phyloP scores from a whole-genome alignment of 441 rosid species.

The Erodium trifolium region DNA sequence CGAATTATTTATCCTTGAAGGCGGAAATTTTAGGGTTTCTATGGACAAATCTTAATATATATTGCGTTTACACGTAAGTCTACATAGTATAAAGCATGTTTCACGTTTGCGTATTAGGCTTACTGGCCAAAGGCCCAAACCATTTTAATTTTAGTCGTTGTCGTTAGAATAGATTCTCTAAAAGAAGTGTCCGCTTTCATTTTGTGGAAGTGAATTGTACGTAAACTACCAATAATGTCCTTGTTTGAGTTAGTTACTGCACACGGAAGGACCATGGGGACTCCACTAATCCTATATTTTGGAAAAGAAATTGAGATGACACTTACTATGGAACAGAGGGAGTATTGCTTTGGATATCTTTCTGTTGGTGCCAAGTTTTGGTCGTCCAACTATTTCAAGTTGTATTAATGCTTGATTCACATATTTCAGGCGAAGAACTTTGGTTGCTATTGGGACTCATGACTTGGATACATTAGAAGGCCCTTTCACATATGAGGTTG shows the following conservation, averaged over 20 bases:
- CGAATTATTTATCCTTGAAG: background rate
- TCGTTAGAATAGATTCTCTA: background rate
- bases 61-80: background rate
- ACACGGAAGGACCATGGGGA: background rate
- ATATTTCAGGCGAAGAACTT: conserved; percentile 61
- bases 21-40: background rate
- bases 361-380: background rate
- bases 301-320: background rate
- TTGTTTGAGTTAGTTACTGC: no score
- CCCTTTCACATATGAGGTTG: conserved; percentile 90
- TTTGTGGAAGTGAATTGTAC: no score
- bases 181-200: no score
- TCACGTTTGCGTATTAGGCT: background rate
- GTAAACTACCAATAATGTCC: no score
- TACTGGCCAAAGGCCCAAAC: background rate
- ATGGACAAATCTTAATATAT: no score
- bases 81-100: background rate
- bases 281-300: background rate
- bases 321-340: background rate
- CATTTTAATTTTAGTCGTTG: background rate
- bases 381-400: no score
- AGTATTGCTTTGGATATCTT: background rate
- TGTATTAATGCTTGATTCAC: background rate
- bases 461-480: conserved; percentile 83
- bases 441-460: conserved; percentile 96